These are phyloP conservation scores for Cyclostephanos tholiformis DNA, from an alignment of 108 stramenopile species.

Conservation along the genomic window DNA sequence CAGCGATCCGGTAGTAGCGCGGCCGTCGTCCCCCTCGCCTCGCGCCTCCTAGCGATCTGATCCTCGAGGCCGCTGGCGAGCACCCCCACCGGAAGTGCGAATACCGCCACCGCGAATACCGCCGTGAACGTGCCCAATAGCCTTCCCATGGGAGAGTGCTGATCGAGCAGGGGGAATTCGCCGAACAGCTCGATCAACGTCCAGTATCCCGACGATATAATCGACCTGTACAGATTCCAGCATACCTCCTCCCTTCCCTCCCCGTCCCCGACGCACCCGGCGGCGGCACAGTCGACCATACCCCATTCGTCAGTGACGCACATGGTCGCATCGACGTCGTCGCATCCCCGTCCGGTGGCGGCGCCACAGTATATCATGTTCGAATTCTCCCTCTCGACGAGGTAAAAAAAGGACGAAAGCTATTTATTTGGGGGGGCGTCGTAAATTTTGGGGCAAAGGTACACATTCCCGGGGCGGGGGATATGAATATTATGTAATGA, in stretches of 20 bases:
- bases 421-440: neutral
- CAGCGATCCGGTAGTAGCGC: conserved; percentile 10
- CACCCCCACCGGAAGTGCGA: conserved; percentile 89
- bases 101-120: conserved; percentile 87
- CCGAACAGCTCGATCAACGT: conserved; percentile 88
- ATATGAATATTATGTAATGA: too few species aligned
- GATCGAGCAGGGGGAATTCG: conserved; percentile 86
- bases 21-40: conserved; percentile 13
- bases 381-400: conserved; percentile 77
- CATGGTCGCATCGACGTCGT: conserved; percentile 62
- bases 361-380: conserved; percentile 85
- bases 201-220: conserved; percentile 77
- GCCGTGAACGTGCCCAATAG: conserved; percentile 86
- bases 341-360: conserved; percentile 54
- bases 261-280: conserved; percentile 48
- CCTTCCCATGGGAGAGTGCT: conserved; percentile 74
- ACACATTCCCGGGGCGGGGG: too few species aligned
- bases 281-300: conserved; percentile 66
- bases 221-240: conserved; percentile 78
- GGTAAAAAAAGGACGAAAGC: conserved; percentile 72
- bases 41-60: conserved; percentile 61
- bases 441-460: neutral
- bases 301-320: conserved; percentile 76
- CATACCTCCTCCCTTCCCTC: conserved; percentile 57
- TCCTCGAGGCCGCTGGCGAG: conserved; percentile 89